Evolutionary conservation across 164 flowering plant species (phyloP).

Genomic region (Paratinospora sagittata): DNA sequence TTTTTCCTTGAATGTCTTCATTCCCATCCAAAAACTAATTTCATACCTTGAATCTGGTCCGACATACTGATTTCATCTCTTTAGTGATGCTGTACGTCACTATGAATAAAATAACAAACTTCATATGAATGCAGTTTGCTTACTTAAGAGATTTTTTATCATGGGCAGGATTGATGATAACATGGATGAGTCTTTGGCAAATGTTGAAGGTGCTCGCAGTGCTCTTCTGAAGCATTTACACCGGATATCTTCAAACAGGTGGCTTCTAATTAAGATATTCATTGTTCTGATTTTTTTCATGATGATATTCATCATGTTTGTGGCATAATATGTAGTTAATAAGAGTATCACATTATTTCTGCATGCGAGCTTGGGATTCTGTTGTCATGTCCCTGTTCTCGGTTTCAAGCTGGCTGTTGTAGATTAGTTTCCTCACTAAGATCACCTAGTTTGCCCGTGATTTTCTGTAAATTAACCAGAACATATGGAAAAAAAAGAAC

Average conservation of each 20-base stretch:
- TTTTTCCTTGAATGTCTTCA: neutral
- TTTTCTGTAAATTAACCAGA: neutral
- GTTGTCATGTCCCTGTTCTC: neutral
- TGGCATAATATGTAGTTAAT: conserved; percentile 27
- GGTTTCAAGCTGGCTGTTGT: neutral
- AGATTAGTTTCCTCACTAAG: conserved; percentile 1
- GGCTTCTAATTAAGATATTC: conserved; percentile 81
- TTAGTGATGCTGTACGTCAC: neutral
- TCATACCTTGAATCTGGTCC: neutral
- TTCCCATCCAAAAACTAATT: neutral
- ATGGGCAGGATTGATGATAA: conserved; percentile 82
- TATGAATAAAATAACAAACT: neutral
- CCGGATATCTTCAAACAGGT: conserved; percentile 71
- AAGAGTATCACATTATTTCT: neutral
- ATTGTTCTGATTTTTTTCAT: conserved; percentile 60
- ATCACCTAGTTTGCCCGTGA: neutral
- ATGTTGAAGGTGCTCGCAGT: conserved; percentile 73
- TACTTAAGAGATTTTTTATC: neutral
- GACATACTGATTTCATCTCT: too few species aligned
- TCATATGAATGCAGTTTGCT: neutral
- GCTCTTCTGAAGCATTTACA: conserved; percentile 68
- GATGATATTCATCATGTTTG: conserved; percentile 55
- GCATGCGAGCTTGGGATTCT: neutral
- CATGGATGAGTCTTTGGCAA: conserved; percentile 76
- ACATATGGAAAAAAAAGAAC: too few species aligned